Percentiles rank a stretch among this genome's conserved stretches.
Conservation (phyloP, 306 rosid genomes). For the Inga leiocalycina region DNA sequence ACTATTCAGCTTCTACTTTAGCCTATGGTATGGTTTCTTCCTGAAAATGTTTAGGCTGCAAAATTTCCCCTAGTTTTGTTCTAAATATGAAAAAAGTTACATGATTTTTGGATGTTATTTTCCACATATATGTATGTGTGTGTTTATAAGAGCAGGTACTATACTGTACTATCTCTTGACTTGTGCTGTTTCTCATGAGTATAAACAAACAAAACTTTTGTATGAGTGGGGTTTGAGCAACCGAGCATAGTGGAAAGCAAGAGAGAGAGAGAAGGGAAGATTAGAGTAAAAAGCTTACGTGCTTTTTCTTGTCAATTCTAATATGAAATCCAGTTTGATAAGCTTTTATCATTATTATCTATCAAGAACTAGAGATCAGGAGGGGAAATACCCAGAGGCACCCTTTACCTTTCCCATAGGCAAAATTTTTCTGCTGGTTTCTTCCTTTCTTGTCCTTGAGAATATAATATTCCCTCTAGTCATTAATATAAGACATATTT, state of each 20-base stretch:
- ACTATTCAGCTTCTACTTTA: background rate
- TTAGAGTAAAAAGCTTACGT: conserved; percentile 55
- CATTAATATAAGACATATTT: too few relatives aligned
- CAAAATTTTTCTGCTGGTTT: background rate
- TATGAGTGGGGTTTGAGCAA: conserved; percentile 44
- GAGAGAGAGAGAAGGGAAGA: conserved; percentile 37
- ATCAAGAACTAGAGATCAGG: conserved; percentile 31
- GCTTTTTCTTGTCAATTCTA: conserved; percentile 71
- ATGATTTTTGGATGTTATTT: conserved; percentile 28
- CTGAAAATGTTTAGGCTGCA: conserved; percentile 27
- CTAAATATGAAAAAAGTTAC: background rate
- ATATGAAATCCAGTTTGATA: conserved; percentile 46
- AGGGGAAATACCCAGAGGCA: conserved; percentile 33
- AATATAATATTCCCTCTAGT: background rate
- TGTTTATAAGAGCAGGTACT: conserved; percentile 24
- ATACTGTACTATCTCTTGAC: conserved; percentile 31
- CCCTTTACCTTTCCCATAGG: conserved; percentile 19
- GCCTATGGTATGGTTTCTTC: conserved; percentile 33
- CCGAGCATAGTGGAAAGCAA: conserved; percentile 47
- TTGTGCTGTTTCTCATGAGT: conserved; percentile 46
- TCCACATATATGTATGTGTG: conserved; percentile 10
- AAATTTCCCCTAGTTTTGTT: background rate
- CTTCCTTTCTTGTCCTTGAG: conserved; percentile 16
- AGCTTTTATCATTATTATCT: conserved; percentile 48
- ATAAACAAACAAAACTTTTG: conserved; percentile 50